phyloP scores from a whole-genome alignment of 805 yeast species.

The Metschnikowia bowlesiae region DNA sequence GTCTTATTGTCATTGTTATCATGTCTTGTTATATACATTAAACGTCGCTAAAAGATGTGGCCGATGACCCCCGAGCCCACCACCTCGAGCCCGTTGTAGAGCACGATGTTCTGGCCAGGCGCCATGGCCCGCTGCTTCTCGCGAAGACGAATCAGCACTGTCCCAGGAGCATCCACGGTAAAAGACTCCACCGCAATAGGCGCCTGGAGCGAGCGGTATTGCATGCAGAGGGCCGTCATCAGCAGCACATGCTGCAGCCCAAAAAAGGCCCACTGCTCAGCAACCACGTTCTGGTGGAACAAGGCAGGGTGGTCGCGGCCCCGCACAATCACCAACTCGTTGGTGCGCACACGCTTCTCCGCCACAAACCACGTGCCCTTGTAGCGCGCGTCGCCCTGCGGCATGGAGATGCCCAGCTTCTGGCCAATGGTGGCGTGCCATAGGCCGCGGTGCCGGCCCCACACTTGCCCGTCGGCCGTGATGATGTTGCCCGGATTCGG shows the following conservation, averaged over 20 bases:
- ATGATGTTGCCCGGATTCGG: constrained; percentile 75
- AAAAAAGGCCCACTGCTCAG: constrained; percentile 50
- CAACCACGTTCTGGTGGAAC: constrained; percentile 40
- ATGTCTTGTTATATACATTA: no score
- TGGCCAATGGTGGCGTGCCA: constrained; percentile 98
- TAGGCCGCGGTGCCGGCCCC: constrained; percentile 81
- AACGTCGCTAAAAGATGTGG: not conserved
- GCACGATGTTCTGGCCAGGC: constrained; percentile 80
- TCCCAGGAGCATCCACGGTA: constrained; percentile 13
- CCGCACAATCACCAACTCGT: constrained; percentile 74
- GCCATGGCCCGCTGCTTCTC: constrained; percentile 69
- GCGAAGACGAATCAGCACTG: constrained; percentile 26
- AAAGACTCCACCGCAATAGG: constrained; percentile 40
- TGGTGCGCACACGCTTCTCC: constrained; percentile 57
- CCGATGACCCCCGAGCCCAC: constrained; percentile 37
- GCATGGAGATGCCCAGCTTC: constrained; percentile 72
- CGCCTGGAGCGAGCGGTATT: constrained; percentile 68
- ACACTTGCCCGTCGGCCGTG: constrained; percentile 66
- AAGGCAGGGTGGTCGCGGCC: constrained; percentile 61
- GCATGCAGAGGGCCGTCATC: constrained; percentile 40
- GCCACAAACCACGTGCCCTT: constrained; percentile 85
- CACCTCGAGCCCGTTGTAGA: constrained; percentile 63
- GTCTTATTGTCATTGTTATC: no score
- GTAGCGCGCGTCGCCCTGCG: constrained; percentile 76
- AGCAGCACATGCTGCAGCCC: not conserved